These are phyloP conservation scores for Trichophaea hybrida DNA, from an alignment of 2,329 filamentous ascomycete genomes.

Conservation along the genomic window DNA sequence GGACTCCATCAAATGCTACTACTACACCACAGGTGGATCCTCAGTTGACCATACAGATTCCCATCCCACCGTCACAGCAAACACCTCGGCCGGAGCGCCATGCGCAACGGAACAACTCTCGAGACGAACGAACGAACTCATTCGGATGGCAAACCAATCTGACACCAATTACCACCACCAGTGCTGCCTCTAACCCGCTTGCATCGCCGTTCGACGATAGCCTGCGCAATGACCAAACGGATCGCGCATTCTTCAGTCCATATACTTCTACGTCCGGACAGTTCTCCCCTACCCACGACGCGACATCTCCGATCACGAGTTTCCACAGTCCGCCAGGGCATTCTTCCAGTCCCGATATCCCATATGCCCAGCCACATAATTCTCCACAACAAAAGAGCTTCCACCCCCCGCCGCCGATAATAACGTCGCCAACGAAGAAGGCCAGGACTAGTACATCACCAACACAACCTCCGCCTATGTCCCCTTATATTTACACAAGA, in stretches of 20 bases:
- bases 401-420: slow-evolving; percentile 18
- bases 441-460: slow-evolving; percentile 22
- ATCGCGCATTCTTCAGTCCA: slow-evolving; percentile 2
- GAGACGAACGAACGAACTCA: slow-evolving; percentile 10
- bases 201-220: slow-evolving; percentile 14
- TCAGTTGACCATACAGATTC: slow-evolving; percentile 10
- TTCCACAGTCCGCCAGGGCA: slow-evolving; percentile 19
- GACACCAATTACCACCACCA: slow-evolving; percentile 15
- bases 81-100: neutral
- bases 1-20: neutral
- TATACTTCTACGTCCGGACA: neutral
- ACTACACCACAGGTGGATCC: slow-evolving; percentile 15
- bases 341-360: slow-evolving; percentile 14
- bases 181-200: slow-evolving; percentile 2
- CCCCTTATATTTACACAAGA: slow-evolving; percentile 15
- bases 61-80: neutral
- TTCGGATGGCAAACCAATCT: slow-evolving; percentile 17
- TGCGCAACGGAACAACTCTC: slow-evolving; percentile 6
- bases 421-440: slow-evolving; percentile 20
- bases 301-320: slow-evolving; percentile 15
- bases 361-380: slow-evolving; percentile 14
- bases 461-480: slow-evolving; percentile 15
- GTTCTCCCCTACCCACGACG: neutral
- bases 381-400: slow-evolving; percentile 15
- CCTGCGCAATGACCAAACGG: neutral